phyloP scores from a whole-genome alignment of 1,284 basidiomycete genomes.

The Chiua sp. region DNA sequence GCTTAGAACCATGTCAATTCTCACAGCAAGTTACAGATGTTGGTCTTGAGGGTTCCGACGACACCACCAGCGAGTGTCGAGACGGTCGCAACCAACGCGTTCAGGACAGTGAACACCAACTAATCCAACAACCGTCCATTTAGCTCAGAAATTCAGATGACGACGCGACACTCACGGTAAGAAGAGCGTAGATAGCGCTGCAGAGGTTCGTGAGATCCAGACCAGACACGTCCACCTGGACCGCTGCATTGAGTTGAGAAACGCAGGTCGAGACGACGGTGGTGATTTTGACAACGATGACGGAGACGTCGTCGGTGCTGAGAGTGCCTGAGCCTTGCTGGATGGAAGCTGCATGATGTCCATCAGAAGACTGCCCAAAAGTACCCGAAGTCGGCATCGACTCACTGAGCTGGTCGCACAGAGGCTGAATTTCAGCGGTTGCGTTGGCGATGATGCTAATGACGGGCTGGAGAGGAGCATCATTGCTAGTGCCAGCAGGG shows the following conservation, averaged over 20 bases:
- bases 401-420: constrained; percentile 18
- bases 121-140: background rate
- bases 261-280: constrained; percentile 16
- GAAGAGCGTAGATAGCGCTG: background rate
- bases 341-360: background rate
- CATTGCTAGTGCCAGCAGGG: constrained; percentile 10
- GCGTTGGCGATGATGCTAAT: constrained; percentile 23
- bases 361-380: background rate
- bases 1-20: background rate
- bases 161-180: constrained; percentile 5
- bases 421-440: constrained; percentile 11
- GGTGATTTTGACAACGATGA: constrained; percentile 18
- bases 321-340: constrained; percentile 7
- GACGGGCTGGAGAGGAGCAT: constrained; percentile 16
- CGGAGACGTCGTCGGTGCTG: constrained; percentile 15
- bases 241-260: background rate
- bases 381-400: background rate
- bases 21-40: constrained; percentile 8
- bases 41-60: background rate
- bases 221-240: background rate
- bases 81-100: constrained; percentile 1
- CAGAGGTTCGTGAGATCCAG: constrained; percentile 2
- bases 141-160: background rate
- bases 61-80: background rate
- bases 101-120: constrained; percentile 2